Evolutionary conservation across 306 rosid species (phyloP).

Genomic region (Dalbergia oliveri): DNA sequence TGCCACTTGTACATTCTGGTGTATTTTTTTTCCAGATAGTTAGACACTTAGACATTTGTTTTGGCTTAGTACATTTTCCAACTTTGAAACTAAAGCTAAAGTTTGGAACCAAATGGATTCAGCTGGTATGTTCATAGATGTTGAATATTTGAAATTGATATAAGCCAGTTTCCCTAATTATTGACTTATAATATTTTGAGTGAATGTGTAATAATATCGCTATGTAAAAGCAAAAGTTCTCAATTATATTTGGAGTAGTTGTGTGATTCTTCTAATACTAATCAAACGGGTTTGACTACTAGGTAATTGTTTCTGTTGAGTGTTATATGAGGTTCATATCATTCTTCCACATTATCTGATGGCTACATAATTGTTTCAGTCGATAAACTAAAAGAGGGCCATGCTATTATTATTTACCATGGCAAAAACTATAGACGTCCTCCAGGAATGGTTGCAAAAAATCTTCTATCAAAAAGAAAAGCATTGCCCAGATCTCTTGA

Average conservation of each 20-base stretch:
- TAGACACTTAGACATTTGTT: not conserved
- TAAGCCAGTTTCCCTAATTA: conserved; percentile 1
- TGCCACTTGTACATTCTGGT: not conserved
- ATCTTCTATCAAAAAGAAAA: conserved; percentile 74
- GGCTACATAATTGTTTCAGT: conserved; percentile 85
- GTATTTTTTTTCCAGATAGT: not conserved
- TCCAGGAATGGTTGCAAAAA: conserved; percentile 46
- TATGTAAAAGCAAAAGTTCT: conserved; percentile 7
- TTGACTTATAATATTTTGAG: conserved; percentile 18
- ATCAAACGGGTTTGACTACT: conserved; percentile 14
- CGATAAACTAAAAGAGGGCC: conserved; percentile 78
- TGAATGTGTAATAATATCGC: conserved; percentile 1
- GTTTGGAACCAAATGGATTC: not conserved
- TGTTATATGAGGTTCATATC: not conserved
- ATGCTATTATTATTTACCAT: conserved; percentile 84
- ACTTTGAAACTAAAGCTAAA: conserved; percentile 3
- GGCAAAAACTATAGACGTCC: conserved; percentile 81
- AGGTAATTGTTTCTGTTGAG: conserved; percentile 31
- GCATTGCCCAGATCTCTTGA: conserved; percentile 79
- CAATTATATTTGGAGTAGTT: not conserved
- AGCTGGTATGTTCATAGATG: conserved; percentile 8
- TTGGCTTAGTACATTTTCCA: conserved; percentile 12
- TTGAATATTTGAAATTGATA: conserved; percentile 17
- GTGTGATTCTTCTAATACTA: conserved; percentile 6
- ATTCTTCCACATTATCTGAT: conserved; percentile 50